Evolutionary conservation across 2,329 filamentous ascomycete species (phyloP).

Genomic region (Beauveria sp.): DNA sequence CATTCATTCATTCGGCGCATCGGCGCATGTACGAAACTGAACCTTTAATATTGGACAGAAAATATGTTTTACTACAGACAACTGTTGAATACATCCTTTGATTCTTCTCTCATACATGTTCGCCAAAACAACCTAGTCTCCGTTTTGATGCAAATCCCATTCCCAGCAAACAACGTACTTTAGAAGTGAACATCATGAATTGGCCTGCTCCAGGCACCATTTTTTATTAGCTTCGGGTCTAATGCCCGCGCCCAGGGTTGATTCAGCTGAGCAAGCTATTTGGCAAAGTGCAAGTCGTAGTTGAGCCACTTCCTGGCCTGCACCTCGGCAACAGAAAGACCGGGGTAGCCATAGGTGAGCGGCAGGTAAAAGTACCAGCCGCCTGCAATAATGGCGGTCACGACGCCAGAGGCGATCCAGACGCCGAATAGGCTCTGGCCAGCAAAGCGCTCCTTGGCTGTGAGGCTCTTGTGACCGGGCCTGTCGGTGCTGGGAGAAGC

Average conservation of each 20-base stretch:
- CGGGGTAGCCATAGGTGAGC: slow-evolving; percentile 90
- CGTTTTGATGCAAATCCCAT: background rate
- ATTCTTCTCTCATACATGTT: slow-evolving; percentile 7
- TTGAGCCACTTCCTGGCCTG: slow-evolving; percentile 86
- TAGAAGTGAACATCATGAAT: slow-evolving; percentile 1
- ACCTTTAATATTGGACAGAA: background rate
- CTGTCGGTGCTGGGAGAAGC: slow-evolving; percentile 42
- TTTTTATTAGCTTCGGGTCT: background rate
- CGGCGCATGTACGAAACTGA: background rate
- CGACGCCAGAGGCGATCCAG: slow-evolving; percentile 70
- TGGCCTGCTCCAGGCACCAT: background rate
- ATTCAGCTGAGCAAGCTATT: slow-evolving; percentile 41
- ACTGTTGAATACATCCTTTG: background rate
- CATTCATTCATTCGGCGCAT: background rate
- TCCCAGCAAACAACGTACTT: background rate
- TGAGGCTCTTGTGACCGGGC: slow-evolving; percentile 51
- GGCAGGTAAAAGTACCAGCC: slow-evolving; percentile 93
- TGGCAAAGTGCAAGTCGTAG: slow-evolving; percentile 97
- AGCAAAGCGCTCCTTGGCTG: slow-evolving; percentile 74
- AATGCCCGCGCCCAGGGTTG: background rate
- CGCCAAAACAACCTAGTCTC: background rate
- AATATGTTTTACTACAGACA: background rate
- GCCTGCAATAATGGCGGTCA: slow-evolving; percentile 61
- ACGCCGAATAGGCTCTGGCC: slow-evolving; percentile 67
- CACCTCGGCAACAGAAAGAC: slow-evolving; percentile 71